Percentiles rank a stretch among this genome's conserved stretches.
phyloP scores from a whole-genome alignment of 768 basidiomycete genomes.

The Mycena galopus region DNA sequence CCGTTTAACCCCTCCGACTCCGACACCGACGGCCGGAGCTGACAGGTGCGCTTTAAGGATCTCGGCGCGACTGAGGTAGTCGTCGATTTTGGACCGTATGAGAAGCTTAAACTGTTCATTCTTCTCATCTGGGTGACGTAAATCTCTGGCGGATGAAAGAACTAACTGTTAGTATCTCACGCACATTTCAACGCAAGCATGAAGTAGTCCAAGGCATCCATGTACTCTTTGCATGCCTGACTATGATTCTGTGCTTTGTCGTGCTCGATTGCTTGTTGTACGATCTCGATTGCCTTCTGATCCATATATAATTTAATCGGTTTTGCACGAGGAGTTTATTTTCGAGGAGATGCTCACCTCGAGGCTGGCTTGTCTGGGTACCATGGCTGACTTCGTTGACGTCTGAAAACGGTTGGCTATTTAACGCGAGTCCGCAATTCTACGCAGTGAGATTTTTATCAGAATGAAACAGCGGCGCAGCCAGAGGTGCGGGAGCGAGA shows the following conservation, averaged over 20 bases:
- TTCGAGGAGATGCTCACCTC: not conserved
- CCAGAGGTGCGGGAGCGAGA: too few species aligned
- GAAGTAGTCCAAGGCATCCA: constrained; percentile 87
- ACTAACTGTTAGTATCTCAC: constrained; percentile 34
- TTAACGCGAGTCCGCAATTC: not conserved
- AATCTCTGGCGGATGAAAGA: not conserved
- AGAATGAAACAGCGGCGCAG: not conserved
- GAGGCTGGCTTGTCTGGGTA: constrained; percentile 12
- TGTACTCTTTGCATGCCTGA: constrained; percentile 85
- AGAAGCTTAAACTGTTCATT: constrained; percentile 82
- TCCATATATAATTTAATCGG: too few species aligned
- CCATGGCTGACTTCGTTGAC: not conserved
- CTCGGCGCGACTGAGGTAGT: constrained; percentile 84
- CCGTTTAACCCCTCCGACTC: not conserved
- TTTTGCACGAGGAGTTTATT: not conserved
- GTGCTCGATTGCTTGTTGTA: constrained; percentile 80
- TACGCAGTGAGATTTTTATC: not conserved
- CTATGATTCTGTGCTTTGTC: constrained; percentile 81
- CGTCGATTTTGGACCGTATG: constrained; percentile 78
- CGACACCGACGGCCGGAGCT: constrained; percentile 35
- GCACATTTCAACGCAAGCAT: constrained; percentile 85
- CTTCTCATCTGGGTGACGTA: constrained; percentile 71
- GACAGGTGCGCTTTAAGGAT: constrained; percentile 77
- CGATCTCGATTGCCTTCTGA: constrained; percentile 73
- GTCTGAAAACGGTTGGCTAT: not conserved